phyloP scores from a whole-genome alignment of 345 rosid genomes.

The Diplotaxis tenuifolia region DNA sequence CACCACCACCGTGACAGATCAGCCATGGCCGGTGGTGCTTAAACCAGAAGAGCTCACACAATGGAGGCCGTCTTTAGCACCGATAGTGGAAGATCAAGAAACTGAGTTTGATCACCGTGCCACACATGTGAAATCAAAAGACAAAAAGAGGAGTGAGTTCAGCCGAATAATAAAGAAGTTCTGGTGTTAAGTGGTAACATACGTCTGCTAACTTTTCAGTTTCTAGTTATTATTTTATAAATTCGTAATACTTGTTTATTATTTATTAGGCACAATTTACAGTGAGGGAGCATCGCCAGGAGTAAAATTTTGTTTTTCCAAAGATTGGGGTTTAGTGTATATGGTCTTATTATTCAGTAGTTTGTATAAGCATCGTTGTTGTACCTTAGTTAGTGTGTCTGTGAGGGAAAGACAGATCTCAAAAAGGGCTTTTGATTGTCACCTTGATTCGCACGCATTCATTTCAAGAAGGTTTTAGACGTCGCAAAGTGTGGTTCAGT shows the following conservation, averaged over 20 bases:
- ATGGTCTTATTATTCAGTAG: not conserved
- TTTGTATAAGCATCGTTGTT: not conserved
- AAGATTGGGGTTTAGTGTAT: not conserved
- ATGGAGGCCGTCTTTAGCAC: conserved; percentile 17
- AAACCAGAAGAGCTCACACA: not conserved
- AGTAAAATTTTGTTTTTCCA: not conserved
- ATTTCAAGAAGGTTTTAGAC: conserved; percentile 64
- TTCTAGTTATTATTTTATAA: not conserved
- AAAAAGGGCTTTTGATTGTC: not conserved
- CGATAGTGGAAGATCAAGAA: conserved; percentile 19
- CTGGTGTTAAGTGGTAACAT: not conserved
- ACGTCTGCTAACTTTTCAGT: not conserved
- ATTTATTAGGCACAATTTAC: not conserved
- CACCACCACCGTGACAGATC: not conserved
- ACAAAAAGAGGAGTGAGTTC: not conserved
- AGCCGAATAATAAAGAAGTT: not conserved
- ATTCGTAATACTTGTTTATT: not conserved
- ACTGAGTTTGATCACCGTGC: not conserved
- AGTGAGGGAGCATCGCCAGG: not conserved
- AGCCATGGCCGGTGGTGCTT: not conserved
- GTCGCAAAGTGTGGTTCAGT: conserved; percentile 45
- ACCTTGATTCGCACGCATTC: conserved; percentile 82
- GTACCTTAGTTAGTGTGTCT: not conserved
- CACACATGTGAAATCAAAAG: not conserved
- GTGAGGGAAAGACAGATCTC: not conserved